Base-by-base conservation (phyloP, 108 stramenopile genomes). In the Mediolabrus comicus region DNA sequence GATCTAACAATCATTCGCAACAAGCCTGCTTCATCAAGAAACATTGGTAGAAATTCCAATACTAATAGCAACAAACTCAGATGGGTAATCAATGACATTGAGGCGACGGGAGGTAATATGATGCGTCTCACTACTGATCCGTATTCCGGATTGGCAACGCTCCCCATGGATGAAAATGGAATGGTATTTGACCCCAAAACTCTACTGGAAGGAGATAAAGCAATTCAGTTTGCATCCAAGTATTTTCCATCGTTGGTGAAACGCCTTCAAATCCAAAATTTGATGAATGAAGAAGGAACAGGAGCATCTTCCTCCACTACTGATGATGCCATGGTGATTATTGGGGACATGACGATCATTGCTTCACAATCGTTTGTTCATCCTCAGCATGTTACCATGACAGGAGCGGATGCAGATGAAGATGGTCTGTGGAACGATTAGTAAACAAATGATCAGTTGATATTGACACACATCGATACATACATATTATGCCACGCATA, bases 81-180 rank as follows among this genome's bases (percentile, higher is more conserved):
- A 33, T 78, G 65, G 69, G 54, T 36, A 35, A 60, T 22, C 10
- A 26, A 62, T 0, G 49, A 71, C 46, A 11, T 78, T 3, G 56
- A 65, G 10, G 89, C 88, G 86, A 92, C 87, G 0, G 91, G 88
- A 9, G 91, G 91, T 5, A 87, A 92, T 52, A 92, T 92, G 91
- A 86, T 92, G 75, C 43, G 81, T 4, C 59, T 86, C 8, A 54
- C 53, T 1, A 65, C 74, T 31, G 41, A 53, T 36, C 43, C 54
- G 5, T 55, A 31, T 54, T 27, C 58, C 49, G 0, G 52, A n/a
- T 29, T 32, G 39, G 28, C 27, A 30, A 52, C 51, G 28, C 30
- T 51, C 4, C 22, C 29, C 17, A 63, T 30, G 41, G 49, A 46
- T 34, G 74, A 56, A 22, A 55, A 52, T 31, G 66, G 66, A 29